Evolutionary conservation across 352 stramenopile species (phyloP).

Genomic region (Pythium scleroteichum): DNA sequence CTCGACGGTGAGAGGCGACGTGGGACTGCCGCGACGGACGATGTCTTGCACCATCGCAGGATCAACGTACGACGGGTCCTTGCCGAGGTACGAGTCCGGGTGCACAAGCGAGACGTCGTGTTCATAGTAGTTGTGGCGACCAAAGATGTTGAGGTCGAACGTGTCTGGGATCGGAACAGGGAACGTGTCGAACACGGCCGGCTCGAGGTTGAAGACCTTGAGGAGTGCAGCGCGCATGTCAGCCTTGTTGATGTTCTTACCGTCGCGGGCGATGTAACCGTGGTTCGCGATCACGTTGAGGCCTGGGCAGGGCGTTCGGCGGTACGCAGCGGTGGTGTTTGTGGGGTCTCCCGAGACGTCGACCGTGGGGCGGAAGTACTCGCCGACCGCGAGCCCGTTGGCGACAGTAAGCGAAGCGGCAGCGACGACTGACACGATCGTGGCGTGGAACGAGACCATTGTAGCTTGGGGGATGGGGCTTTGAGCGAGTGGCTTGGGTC

Average conservation of each 20-base stretch:
- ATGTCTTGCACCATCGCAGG: background rate
- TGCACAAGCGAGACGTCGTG: conserved; percentile 55
- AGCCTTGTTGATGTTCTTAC: conserved; percentile 34
- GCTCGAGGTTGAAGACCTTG: conserved; percentile 24
- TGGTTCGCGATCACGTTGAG: conserved; percentile 46
- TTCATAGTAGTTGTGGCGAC: conserved; percentile 42
- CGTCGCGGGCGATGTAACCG: conserved; percentile 35
- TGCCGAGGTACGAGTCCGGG: conserved; percentile 45
- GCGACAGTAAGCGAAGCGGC: background rate
- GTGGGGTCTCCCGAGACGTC: conserved; percentile 28
- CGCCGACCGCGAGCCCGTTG: conserved; percentile 6
- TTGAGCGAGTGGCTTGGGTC: no score
- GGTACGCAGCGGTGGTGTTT: conserved; percentile 33
- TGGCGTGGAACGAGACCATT: no score
- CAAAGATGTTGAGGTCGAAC: conserved; percentile 23
- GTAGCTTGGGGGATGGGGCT: no score
- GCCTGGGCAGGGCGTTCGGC: conserved; percentile 39
- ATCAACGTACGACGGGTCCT: conserved; percentile 36
- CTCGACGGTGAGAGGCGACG: background rate
- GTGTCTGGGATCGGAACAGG: conserved; percentile 6
- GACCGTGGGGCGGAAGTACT: conserved; percentile 37
- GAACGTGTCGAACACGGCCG: conserved; percentile 4
- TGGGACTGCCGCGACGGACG: background rate
- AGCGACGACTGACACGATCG: no score
- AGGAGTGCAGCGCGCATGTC: conserved; percentile 14